phyloP scores from a whole-genome alignment of 192 early-diverging fungal species.

The Backusella psychrophila region DNA sequence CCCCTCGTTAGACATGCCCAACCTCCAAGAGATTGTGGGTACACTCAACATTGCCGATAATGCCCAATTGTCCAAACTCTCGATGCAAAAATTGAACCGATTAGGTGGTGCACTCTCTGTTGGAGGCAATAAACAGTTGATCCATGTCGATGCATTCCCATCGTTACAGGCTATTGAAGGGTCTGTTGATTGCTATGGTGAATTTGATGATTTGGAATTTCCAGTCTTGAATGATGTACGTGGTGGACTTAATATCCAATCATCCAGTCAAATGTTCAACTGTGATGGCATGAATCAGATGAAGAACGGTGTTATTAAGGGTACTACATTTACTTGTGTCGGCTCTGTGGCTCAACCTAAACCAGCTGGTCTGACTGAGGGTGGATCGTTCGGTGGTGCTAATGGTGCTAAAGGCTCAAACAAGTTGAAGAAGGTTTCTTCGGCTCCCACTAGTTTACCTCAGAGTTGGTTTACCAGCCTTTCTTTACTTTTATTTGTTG shows the following conservation, averaged over 20 bases:
- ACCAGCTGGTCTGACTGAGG: conserved; percentile 3
- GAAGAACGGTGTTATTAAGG: conserved; percentile 31
- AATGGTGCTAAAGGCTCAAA: background rate
- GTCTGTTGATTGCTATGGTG: conserved; percentile 54
- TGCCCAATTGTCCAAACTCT: conserved; percentile 47
- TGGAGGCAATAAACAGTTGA: conserved; percentile 59
- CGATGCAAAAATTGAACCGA: conserved; percentile 49
- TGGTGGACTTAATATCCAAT: conserved; percentile 58
- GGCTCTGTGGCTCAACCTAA: conserved; percentile 22
- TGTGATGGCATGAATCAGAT: conserved; percentile 33
- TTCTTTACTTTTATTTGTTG: background rate
- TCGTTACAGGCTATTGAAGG: conserved; percentile 56
- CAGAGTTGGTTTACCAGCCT: background rate
- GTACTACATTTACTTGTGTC: conserved; percentile 25
- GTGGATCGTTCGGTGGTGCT: background rate
- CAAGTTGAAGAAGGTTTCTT: background rate
- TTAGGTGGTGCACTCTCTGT: conserved; percentile 65
- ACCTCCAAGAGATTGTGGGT: conserved; percentile 44
- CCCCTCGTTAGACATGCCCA: conserved; percentile 43
- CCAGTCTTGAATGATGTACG: conserved; percentile 38
- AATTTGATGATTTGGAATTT: conserved; percentile 56
- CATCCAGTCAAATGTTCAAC: conserved; percentile 51
- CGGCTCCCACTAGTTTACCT: background rate
- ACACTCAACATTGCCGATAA: conserved; percentile 61
- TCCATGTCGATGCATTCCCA: conserved; percentile 51